Base-by-base conservation (phyloP, 768 basidiomycete genomes). In the Panaeolus papilionaceus region DNA sequence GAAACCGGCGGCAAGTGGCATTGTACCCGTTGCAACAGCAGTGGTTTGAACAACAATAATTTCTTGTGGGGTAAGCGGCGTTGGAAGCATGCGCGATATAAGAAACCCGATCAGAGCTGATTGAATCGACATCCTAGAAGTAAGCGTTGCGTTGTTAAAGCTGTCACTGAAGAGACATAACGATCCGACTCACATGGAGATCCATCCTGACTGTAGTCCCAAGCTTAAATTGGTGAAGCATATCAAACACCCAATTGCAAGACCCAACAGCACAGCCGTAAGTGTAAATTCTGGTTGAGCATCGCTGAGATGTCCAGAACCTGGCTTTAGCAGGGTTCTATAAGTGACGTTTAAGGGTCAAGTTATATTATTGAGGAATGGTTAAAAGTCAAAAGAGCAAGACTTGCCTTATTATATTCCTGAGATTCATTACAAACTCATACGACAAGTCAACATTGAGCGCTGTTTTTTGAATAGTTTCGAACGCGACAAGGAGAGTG, bases 11-110 rank as follows among this genome's bases (percentile, higher is more conserved):
- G 94, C 92, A 45, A 95, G 82, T 26, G 93, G 93, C 93, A 95
- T 95, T 11, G 84, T 84, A 16, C 97, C 97, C 1, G 96, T 98
- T 1, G 96, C 97, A 2, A 96, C 96, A 0, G 97, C 96, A 0
- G 94, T 96, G 0, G 97, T 98, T 75, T 99, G 96, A 2, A 98
- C 85, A 0, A 99, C 93, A 20, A 98, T 92, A 67, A 97, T 92
- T 76, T 98, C 95, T 79, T 96, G 94, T 0, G 95, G 90, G n/a
- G 90, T 90, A 38, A 96, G 85, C 0, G 91, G 91, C 3, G 79
- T 83, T 0, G 90, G 89, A 5, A 95, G 82, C 70, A 93, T 80
- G 64, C 88, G 84, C 66, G 95, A 95, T 61, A 97, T 75, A 4
- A 96, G 88, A 76, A 92, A 98, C 4, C 96, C 97, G 39, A 99